Conservation (phyloP, 2,329 filamentous ascomycete genomes). For the Helotiales sp. region DNA sequence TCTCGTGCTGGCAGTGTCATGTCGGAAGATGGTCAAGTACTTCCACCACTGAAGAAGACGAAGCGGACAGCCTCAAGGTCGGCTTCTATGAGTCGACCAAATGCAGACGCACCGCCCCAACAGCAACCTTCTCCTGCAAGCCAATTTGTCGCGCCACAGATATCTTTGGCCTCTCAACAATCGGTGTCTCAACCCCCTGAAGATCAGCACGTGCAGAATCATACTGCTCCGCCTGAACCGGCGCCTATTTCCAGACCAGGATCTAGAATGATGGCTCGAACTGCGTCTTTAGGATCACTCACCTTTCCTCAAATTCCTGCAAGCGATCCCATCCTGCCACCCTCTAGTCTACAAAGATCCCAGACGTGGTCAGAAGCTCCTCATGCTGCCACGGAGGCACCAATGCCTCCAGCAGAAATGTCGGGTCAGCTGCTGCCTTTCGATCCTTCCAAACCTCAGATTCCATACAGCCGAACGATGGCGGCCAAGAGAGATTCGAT, state of each 20-base stretch:
- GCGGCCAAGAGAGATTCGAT: conserved; percentile 33
- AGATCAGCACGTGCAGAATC: background rate
- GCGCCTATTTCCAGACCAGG: conserved; percentile 42
- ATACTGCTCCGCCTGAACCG: conserved; percentile 2
- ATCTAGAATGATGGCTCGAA: conserved; percentile 37
- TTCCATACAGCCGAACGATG: conserved; percentile 18
- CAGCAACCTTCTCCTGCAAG: background rate
- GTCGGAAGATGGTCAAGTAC: conserved; percentile 33
- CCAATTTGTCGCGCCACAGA: background rate
- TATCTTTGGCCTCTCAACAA: conserved; percentile 3
- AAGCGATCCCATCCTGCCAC: conserved; percentile 52
- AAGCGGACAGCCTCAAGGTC: conserved; percentile 12
- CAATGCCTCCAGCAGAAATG: conserved; percentile 6
- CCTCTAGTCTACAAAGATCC: conserved; percentile 39
- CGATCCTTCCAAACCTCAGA: background rate
- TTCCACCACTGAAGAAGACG: conserved; percentile 24
- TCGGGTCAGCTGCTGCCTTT: background rate
- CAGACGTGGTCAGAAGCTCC: conserved; percentile 48
- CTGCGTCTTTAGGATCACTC: conserved; percentile 33
- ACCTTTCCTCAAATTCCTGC: conserved; percentile 41
- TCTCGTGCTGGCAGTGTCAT: conserved; percentile 31
- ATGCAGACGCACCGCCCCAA: background rate
- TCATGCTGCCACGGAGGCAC: conserved; percentile 40
- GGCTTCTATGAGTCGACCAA: conserved; percentile 11
- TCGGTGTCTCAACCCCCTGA: background rate